Evolutionary conservation across 1,139 yeast genomes (phyloP).

Genomic region (Candida mesenterica): DNA sequence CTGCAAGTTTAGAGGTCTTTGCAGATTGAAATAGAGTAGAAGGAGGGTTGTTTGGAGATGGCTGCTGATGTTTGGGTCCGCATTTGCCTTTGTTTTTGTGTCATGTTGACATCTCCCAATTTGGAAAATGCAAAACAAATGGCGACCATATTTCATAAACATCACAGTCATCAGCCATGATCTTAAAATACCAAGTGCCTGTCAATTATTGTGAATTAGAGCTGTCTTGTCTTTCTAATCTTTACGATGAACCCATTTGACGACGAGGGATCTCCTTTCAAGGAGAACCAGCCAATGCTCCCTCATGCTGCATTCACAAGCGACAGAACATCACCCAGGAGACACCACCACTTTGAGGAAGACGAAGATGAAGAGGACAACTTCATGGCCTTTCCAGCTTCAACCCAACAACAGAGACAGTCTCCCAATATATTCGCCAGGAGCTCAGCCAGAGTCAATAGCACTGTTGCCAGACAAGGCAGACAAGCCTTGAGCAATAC

Average conservation of each 20-base stretch:
- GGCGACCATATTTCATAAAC: too few relatives aligned
- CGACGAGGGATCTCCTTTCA: slow-evolving; percentile 33
- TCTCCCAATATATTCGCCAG: slow-evolving; percentile 48
- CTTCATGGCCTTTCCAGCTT: slow-evolving; percentile 30
- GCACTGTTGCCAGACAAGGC: slow-evolving; percentile 3
- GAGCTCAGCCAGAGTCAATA: slow-evolving; percentile 54
- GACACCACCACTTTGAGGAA: slow-evolving; percentile 27
- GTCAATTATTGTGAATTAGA: too few relatives aligned
- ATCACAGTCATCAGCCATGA: too few relatives aligned
- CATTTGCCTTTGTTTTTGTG: too few relatives aligned
- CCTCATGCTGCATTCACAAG: slow-evolving; percentile 45
- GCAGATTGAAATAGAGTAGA: too few relatives aligned
- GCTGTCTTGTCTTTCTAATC: too few relatives aligned
- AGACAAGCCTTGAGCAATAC: slow-evolving; percentile 19
- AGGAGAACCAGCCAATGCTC: slow-evolving; percentile 30
- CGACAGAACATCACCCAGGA: slow-evolving; percentile 39
- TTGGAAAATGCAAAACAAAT: too few relatives aligned
- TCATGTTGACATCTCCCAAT: too few relatives aligned
- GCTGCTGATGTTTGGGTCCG: too few relatives aligned
- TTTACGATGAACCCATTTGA: slow-evolving; percentile 33
- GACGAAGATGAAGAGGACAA: slow-evolving; percentile 22
- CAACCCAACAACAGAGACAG: slow-evolving; percentile 28
- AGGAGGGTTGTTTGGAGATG: too few relatives aligned
- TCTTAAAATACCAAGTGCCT: too few relatives aligned
- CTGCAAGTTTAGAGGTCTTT: too few relatives aligned